Base-by-base conservation (phyloP, 2,329 filamentous ascomycete genomes). In the Corniculantispora saksenae region DNA sequence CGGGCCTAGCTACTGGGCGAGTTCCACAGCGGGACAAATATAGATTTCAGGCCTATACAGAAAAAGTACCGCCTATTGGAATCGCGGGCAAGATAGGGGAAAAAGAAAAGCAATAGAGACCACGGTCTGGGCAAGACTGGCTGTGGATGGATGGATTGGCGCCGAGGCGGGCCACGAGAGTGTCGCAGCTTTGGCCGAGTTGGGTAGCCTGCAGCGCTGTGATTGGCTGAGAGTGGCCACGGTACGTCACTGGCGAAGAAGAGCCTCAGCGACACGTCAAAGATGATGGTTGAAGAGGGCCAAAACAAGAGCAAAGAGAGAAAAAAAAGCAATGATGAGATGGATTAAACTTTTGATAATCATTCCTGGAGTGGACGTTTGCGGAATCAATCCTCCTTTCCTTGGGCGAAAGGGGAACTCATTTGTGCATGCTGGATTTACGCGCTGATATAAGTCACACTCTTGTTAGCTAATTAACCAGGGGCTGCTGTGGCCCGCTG, bases 101-200 rank as follows among this genome's bases (percentile, higher is more conserved):
- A 38, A 21, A 48, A 19, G 29, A 21, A 8, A 8, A n/a, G 27
- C 5, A 45, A 6, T 5, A 6, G n/a, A 55, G 19, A 48, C n/a
- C n/a, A n/a, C 1, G 25, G 29, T 21, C 1, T 47, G 17, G 40
- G n/a, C 15, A 48, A 8, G 32, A 8, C 17, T 25, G n/a, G 51
- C 13, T 27, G 29, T 23, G 35, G 35, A 48, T 61, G 47, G 56
- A 35, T 35, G 51, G 25, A 29, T 62, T 53, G 60, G 50, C 60
- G 60, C 60, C 60, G 38, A 45, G 59, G 59, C 25, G 57, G 59
- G 59, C n/a, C 55, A 29, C 32, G 10, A 27, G 21, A 6, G 27
- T 62, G 60, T 62, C 60, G 60, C 60, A 62, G 60, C 27, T 54
- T 62, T 62, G 60, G 38, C 60, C 60, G 23, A 62, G 27, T 62